Conservation (phyloP, 106 monocot species). For the Platanthera guangdongensis region DNA sequence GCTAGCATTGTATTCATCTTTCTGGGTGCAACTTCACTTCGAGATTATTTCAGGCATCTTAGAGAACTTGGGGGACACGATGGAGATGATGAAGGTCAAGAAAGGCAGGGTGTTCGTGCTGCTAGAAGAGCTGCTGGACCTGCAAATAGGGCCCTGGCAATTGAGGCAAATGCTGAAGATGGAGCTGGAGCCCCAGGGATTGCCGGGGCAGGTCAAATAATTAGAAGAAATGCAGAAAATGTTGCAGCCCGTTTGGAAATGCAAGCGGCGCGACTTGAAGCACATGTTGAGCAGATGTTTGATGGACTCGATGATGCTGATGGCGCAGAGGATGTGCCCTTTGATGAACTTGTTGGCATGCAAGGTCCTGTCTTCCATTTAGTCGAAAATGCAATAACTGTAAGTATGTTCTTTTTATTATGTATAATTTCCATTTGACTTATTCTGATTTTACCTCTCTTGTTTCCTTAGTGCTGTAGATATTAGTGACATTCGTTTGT, state of each 20-base stretch:
- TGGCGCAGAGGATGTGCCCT: conserved; percentile 99
- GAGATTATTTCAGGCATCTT: conserved; percentile 93
- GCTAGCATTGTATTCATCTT: conserved; percentile 98
- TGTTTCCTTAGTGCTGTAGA: not conserved
- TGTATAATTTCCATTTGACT: not conserved
- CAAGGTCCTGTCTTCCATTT: conserved; percentile 97
- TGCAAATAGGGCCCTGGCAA: conserved; percentile 50
- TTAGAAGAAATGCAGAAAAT: conserved; percentile 98
- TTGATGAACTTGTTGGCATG: conserved; percentile 99
- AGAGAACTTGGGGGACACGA: conserved; percentile 78
- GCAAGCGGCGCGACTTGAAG: conserved; percentile 92
- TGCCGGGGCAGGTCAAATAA: conserved; percentile 75
- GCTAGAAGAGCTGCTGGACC: conserved; percentile 54
- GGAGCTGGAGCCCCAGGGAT: conserved; percentile 63
- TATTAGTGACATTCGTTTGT: not conserved
- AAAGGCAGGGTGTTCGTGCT: conserved; percentile 82
- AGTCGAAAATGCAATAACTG: conserved; percentile 98
- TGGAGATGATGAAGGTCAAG: conserved; percentile 81
- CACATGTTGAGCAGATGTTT: conserved; percentile 99
- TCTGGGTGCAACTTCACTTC: conserved; percentile 94
- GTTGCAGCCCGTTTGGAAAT: conserved; percentile 91
- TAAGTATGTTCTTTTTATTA: conserved; percentile 25
- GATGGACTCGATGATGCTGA: conserved; percentile 99
- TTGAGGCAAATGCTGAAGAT: conserved; percentile 75
- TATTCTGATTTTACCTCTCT: not conserved